These are phyloP conservation scores for Wilcoxina mikolae DNA, from an alignment of 495 filamentous ascomycete species.

Conservation along the genomic window DNA sequence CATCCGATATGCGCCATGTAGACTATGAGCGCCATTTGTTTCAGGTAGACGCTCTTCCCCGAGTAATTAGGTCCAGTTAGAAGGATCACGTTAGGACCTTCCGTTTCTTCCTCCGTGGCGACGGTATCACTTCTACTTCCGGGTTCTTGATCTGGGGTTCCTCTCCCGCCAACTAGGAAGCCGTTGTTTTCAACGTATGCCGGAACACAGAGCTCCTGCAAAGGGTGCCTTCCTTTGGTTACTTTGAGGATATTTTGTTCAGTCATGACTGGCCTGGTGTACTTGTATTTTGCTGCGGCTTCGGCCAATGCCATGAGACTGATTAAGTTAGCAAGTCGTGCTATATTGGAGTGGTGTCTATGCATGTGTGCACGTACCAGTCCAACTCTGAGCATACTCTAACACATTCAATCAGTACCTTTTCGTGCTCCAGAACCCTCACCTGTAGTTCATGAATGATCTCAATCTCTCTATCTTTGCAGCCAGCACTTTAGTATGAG, in stretches of 20 bases:
- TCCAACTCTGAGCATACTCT: constrained; percentile 78
- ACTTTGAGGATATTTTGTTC: constrained; percentile 60
- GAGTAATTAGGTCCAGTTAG: constrained; percentile 93
- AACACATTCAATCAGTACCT: constrained; percentile 49
- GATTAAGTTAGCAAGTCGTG: neutral
- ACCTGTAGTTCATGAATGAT: constrained; percentile 68
- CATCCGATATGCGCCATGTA: constrained; percentile 89
- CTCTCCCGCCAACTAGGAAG: constrained; percentile 48
- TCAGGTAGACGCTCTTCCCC: constrained; percentile 91
- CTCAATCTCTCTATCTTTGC: constrained; percentile 74
- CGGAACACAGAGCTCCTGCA: constrained; percentile 78
- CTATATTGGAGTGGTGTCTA: neutral
- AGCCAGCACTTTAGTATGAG: constrained; percentile 15
- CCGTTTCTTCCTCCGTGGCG: neutral
- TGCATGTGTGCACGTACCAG: constrained; percentile 34
- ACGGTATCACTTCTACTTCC: neutral
- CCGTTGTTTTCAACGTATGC: constrained; percentile 80
- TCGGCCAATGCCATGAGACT: constrained; percentile 70
- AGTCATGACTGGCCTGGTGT: constrained; percentile 56
- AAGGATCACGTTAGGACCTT: constrained; percentile 55
- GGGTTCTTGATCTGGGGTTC: constrained; percentile 13
- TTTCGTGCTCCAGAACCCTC: constrained; percentile 54
- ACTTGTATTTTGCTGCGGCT: constrained; percentile 60
- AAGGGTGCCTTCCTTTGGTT: constrained; percentile 65
- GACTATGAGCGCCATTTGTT: constrained; percentile 85